These are phyloP conservation scores for Lanmaoa pseudosensibilis DNA, from an alignment of 768 basidiomycete genomes.

Conservation along the genomic window DNA sequence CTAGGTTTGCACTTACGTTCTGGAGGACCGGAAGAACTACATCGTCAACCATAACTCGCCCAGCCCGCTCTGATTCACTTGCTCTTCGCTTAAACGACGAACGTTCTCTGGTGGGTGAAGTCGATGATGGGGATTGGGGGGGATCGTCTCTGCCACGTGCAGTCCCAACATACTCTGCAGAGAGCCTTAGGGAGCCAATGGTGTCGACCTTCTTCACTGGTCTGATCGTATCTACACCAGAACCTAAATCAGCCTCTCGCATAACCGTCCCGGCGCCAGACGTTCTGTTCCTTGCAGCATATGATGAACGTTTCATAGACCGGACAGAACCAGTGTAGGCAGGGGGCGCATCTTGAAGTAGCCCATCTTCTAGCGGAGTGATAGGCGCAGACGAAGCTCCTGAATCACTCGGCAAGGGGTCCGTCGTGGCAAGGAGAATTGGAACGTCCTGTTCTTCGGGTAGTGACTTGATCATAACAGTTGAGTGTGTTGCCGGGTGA, in stretches of 20 bases:
- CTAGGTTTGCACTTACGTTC: conserved; percentile 50
- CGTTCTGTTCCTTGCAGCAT: conserved; percentile 67
- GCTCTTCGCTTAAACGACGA: conserved; percentile 46
- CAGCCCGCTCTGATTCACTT: conserved; percentile 66
- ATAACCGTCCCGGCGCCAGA: conserved; percentile 71
- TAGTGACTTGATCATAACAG: conserved; percentile 59
- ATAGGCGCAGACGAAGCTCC: conserved; percentile 36
- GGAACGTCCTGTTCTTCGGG: conserved; percentile 44
- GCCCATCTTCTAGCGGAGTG: conserved; percentile 34
- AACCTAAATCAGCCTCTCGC: conserved; percentile 81
- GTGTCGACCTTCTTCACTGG: conserved; percentile 92
- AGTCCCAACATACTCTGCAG: conserved; percentile 80
- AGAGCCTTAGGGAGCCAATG: conserved; percentile 69
- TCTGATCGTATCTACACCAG: conserved; percentile 85
- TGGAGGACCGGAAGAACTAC: conserved; percentile 79
- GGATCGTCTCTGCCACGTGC: conserved; percentile 55
- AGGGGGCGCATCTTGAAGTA: conserved; percentile 61
- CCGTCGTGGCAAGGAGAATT: conserved; percentile 37
- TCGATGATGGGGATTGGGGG: conserved; percentile 38
- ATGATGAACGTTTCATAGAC: conserved; percentile 68
- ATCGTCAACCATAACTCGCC: conserved; percentile 71
- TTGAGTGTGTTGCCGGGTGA: conserved; percentile 61
- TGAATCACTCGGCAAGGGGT: conserved; percentile 43
- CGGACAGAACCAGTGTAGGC: conserved; percentile 73
- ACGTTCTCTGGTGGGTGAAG: conserved; percentile 45